A percentile compares a stretch with the other conserved stretches of the same genome.
Conservation (phyloP, 176 grass and related monocot species). For the Oryza australiensis region DNA sequence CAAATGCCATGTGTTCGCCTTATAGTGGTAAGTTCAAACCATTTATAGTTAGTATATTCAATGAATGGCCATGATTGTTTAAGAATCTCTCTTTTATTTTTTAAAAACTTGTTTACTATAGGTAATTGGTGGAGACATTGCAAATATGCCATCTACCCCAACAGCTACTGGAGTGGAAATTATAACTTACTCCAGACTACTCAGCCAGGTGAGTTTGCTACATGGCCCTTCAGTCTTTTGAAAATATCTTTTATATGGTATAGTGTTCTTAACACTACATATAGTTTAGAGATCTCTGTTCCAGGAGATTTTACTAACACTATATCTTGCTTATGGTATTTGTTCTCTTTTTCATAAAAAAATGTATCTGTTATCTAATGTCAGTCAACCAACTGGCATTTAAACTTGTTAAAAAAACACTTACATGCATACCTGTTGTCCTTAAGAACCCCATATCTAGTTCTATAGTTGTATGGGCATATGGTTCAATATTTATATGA, state of each 20-base stretch:
- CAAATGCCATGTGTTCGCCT: slow-evolving; percentile 77
- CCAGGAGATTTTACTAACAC: background rate
- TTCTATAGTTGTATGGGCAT: background rate
- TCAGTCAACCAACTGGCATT: too few species aligned
- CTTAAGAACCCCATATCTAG: background rate
- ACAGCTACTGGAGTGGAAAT: slow-evolving; percentile 57
- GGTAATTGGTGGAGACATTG: slow-evolving; percentile 71
- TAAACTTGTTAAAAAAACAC: too few species aligned
- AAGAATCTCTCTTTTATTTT: slow-evolving; percentile 28
- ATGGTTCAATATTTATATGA: background rate
- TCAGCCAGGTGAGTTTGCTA: slow-evolving; percentile 48
- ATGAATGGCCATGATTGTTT: background rate
- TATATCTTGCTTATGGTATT: background rate
- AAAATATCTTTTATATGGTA: background rate
- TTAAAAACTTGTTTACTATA: slow-evolving; percentile 39
- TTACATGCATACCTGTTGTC: too few species aligned
- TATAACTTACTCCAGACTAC: slow-evolving; percentile 65
- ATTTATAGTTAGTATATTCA: background rate
- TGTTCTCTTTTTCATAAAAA: background rate
- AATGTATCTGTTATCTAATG: too few species aligned
- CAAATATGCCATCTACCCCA: slow-evolving; percentile 56
- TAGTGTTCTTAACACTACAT: background rate
- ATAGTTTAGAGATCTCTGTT: background rate
- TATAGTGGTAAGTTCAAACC: slow-evolving; percentile 70
- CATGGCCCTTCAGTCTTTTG: background rate